Evolutionary conservation across 495 filamentous ascomycete species (phyloP).

Genomic region (Haplographium delicatum): DNA sequence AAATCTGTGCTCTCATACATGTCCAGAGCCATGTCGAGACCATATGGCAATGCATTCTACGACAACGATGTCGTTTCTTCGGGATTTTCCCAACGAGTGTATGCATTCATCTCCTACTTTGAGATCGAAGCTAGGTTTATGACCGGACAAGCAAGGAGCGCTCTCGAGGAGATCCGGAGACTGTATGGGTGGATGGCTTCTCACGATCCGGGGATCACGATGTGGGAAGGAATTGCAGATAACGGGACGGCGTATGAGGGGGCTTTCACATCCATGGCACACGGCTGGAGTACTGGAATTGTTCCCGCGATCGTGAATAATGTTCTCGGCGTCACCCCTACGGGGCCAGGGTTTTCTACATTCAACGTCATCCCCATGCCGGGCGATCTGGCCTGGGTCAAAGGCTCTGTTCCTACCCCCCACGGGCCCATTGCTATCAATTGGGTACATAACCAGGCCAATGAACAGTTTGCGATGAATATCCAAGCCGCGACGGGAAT

Average conservation of each 20-base stretch:
- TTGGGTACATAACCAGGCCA: slow-evolving; percentile 27
- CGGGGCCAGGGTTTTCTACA: slow-evolving; percentile 31
- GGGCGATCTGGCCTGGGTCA: slow-evolving; percentile 33
- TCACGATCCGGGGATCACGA: slow-evolving; percentile 38
- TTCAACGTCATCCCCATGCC: slow-evolving; percentile 34
- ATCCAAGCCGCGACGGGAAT: slow-evolving; percentile 24
- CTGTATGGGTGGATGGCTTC: slow-evolving; percentile 42
- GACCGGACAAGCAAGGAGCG: slow-evolving; percentile 27
- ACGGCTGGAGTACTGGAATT: slow-evolving; percentile 39
- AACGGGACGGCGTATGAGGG: slow-evolving; percentile 34
- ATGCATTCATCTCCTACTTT: slow-evolving; percentile 47
- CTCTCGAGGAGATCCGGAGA: slow-evolving; percentile 36
- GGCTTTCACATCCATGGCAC: slow-evolving; percentile 33
- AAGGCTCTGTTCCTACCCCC: slow-evolving; percentile 35
- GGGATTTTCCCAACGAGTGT: slow-evolving; percentile 38
- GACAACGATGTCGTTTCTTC: slow-evolving; percentile 33
- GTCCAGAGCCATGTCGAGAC: slow-evolving; percentile 22
- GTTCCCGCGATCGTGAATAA: slow-evolving; percentile 34
- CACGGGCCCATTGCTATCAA: slow-evolving; percentile 31
- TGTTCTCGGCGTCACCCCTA: slow-evolving; percentile 37
- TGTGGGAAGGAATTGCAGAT: slow-evolving; percentile 38
- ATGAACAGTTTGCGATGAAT: slow-evolving; percentile 15
- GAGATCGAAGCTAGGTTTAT: slow-evolving; percentile 41
- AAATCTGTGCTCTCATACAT: slow-evolving; percentile 32
- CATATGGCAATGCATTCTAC: slow-evolving; percentile 44